These are phyloP conservation scores for Xylaria arbuscula DNA, from an alignment of 2,329 filamentous ascomycete species.

Conservation along the genomic window DNA sequence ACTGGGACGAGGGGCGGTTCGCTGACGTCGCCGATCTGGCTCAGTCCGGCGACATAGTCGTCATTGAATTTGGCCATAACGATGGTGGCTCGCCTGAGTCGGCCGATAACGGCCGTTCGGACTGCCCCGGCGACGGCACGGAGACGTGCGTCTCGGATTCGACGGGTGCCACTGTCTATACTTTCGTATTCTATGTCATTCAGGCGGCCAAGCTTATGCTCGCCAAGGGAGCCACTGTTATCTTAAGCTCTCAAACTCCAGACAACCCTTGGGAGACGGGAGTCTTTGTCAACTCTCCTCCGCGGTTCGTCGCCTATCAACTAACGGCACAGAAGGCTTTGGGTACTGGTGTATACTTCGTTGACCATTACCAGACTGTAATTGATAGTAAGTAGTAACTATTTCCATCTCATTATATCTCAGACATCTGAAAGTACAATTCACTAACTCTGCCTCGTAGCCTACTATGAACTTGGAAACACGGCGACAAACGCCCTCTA, in stretches of 20 bases:
- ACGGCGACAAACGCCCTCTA: constrained; percentile 62
- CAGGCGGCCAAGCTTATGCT: constrained; percentile 49
- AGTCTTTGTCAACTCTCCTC: constrained; percentile 57
- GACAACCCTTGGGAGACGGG: constrained; percentile 72
- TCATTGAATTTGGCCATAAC: constrained; percentile 79
- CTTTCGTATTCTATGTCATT: constrained; percentile 48
- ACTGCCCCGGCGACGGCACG: constrained; percentile 63
- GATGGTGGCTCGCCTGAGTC: constrained; percentile 67
- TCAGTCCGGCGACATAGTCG: constrained; percentile 68
- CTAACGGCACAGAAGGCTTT: constrained; percentile 37
- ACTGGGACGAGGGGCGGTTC: constrained; percentile 71
- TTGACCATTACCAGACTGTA: constrained; percentile 68
- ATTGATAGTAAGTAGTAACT: constrained; percentile 51
- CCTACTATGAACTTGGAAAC: constrained; percentile 60
- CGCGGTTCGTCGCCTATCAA: constrained; percentile 67
- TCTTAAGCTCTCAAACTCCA: constrained; percentile 68
- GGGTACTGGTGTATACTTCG: constrained; percentile 56
- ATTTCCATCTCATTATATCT: too few species aligned
- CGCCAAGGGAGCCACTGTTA: constrained; percentile 69
- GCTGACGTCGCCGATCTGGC: constrained; percentile 62
- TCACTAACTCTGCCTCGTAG: constrained; percentile 18
- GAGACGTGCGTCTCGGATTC: constrained; percentile 61
- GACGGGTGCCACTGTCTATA: constrained; percentile 49
- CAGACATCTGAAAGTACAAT: too few species aligned
- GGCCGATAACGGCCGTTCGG: constrained; percentile 69